A percentile compares a stretch with the other conserved stretches of the same genome.
These are phyloP conservation scores for Cupressus sempervirens DNA, from an alignment of 75 land plant genomes.

Conservation along the genomic window DNA sequence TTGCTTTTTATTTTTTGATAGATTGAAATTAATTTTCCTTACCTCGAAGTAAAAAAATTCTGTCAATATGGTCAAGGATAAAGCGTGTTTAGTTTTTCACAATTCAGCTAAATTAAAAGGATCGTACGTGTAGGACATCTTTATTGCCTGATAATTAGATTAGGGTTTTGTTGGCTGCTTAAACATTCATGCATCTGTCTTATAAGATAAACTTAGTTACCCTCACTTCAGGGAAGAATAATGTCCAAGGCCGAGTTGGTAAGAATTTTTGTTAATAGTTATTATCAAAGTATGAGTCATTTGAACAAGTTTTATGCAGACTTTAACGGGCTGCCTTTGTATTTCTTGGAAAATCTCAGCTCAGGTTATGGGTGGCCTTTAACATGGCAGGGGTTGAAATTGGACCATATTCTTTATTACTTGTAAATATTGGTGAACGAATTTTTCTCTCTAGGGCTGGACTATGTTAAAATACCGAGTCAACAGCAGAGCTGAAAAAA, in stretches of 20 bases:
- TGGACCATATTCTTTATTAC: neutral
- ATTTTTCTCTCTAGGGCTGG: neutral
- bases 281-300: neutral
- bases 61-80: neutral
- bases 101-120: neutral
- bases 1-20: neutral
- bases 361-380: neutral
- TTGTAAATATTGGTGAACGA: neutral
- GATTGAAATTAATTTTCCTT: neutral
- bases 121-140: neutral
- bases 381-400: neutral
- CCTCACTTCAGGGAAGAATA: neutral
- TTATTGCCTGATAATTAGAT: neutral
- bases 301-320: neutral
- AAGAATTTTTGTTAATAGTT: neutral
- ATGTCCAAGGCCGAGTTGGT: neutral
- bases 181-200: neutral
- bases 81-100: neutral
- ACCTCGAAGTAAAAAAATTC: neutral
- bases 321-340: neutral
- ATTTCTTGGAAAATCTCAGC: neutral
- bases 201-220: neutral
- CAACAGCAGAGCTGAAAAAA: neutral
- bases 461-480: neutral
- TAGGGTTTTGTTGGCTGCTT: neutral